phyloP scores from a whole-genome alignment of 495 filamentous ascomycete genomes.

The Lasiosphaeris hirsuta region DNA sequence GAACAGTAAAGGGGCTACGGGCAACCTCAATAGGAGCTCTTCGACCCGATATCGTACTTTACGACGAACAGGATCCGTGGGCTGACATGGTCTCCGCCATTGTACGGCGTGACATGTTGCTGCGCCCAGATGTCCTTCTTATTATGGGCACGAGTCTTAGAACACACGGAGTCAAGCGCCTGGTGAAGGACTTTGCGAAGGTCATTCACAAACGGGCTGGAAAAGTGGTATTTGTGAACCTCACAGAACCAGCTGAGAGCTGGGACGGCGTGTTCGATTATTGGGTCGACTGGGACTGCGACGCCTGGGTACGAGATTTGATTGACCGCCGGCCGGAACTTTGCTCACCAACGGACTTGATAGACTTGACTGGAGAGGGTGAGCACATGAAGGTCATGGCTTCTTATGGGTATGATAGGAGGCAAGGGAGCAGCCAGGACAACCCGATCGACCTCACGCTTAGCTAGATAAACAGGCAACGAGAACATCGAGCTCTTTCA shows the following conservation, averaged over 20 bases:
- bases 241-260: constrained; percentile 7
- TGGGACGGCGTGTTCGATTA: constrained; percentile 11
- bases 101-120: constrained; percentile 13
- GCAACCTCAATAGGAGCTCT: constrained; percentile 12
- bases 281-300: constrained; percentile 11
- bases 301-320: constrained; percentile 11
- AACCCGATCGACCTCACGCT: neutral
- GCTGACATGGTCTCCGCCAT: constrained; percentile 16
- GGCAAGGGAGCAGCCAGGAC: neutral
- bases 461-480: neutral
- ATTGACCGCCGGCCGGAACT: too few relatives aligned
- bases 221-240: constrained; percentile 16
- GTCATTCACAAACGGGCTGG: constrained; percentile 10
- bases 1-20: too few relatives aligned
- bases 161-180: constrained; percentile 14
- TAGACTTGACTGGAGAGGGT: too few relatives aligned
- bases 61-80: constrained; percentile 15
- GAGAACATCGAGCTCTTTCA: too few relatives aligned
- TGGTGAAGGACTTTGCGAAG: constrained; percentile 14
- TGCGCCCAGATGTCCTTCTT: too few relatives aligned
- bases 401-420: too few relatives aligned
- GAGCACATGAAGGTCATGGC: too few relatives aligned
- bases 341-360: too few relatives aligned
- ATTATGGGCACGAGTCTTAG: constrained; percentile 18
- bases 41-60: constrained; percentile 12